Percentiles rank a stretch among this genome's conserved stretches.
Conservation (phyloP, 768 basidiomycete genomes). For the Pleurotus sapidus region DNA sequence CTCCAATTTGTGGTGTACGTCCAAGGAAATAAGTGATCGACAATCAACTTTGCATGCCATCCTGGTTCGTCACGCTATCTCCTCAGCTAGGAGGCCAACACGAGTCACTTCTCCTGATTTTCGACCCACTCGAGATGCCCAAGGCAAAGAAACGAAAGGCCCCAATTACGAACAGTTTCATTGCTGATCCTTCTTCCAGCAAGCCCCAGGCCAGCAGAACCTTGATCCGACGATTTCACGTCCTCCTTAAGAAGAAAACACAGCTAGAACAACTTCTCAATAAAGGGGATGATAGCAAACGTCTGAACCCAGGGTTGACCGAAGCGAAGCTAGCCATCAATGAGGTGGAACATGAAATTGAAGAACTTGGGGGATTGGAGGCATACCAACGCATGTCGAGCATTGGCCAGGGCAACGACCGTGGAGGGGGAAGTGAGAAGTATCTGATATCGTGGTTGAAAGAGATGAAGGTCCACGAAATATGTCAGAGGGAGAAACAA, state of each 20-base stretch:
- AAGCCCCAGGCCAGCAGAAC: constrained; percentile 63
- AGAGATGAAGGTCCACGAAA: constrained; percentile 38
- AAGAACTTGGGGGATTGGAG: constrained; percentile 71
- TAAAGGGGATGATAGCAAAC: constrained; percentile 15
- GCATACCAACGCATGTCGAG: constrained; percentile 82
- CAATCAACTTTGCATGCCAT: too few relatives aligned
- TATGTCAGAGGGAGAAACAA: constrained; percentile 17
- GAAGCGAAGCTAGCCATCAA: constrained; percentile 28
- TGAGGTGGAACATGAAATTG: constrained; percentile 61
- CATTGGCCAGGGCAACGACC: constrained; percentile 74
- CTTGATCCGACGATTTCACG: constrained; percentile 79
- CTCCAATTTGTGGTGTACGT: too few relatives aligned
- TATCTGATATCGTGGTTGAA: constrained; percentile 76
- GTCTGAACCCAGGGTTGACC: constrained; percentile 11
- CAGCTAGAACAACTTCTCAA: constrained; percentile 35
- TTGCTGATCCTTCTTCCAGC: constrained; percentile 33
- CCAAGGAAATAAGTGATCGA: too few relatives aligned
- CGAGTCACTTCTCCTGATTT: too few relatives aligned
- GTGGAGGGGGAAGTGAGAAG: constrained; percentile 89
- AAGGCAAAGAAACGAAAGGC: constrained; percentile 41
- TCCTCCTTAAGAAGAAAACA: constrained; percentile 67
- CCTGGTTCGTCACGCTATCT: too few relatives aligned
- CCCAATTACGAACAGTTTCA: constrained; percentile 34
- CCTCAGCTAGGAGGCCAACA: too few relatives aligned
- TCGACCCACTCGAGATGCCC: constrained; percentile 26